Conservation (phyloP, 768 basidiomycete species). For the Crepidotus variabilis region DNA sequence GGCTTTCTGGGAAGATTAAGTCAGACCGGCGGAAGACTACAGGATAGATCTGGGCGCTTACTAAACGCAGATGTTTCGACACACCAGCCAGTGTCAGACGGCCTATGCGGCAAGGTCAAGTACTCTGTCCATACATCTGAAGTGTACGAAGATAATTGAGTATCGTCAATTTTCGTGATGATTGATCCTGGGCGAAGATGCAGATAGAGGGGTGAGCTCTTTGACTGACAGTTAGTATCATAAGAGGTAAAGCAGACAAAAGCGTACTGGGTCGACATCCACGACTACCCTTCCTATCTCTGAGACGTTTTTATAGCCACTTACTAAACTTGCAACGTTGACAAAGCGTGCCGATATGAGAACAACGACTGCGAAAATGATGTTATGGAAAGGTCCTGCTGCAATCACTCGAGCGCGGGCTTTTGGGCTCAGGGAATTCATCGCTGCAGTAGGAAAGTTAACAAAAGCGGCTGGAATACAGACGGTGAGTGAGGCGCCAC, state of each 20-base stretch:
- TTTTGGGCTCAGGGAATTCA: conserved; percentile 34
- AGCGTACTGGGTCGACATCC: conserved; percentile 48
- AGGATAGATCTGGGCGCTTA: conserved; percentile 3
- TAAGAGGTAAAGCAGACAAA: background rate
- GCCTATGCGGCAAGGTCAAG: conserved; percentile 25
- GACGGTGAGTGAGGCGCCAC: conserved; percentile 58
- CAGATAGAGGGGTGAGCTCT: conserved; percentile 61
- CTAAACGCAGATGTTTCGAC: conserved; percentile 23
- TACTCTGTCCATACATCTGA: conserved; percentile 43
- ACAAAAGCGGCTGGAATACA: conserved; percentile 77
- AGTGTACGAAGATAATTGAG: conserved; percentile 29
- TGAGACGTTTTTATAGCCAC: conserved; percentile 54
- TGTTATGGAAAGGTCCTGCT: conserved; percentile 78
- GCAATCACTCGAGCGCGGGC: conserved; percentile 60
- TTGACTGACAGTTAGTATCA: background rate
- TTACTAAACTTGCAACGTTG: conserved; percentile 23
- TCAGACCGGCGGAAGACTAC: background rate
- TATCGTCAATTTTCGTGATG: conserved; percentile 66
- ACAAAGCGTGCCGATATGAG: conserved; percentile 28
- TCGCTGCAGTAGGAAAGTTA: conserved; percentile 42
- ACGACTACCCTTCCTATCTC: conserved; percentile 52
- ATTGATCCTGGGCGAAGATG: conserved; percentile 57
- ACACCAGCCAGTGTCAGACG: conserved; percentile 58
- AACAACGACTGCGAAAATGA: conserved; percentile 53
- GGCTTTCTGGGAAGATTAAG: conserved; percentile 11